Evolutionary conservation across 2,329 filamentous ascomycete genomes (phyloP), one percentile per base, ranked within the genome.

Genomic region (Colletotrichum spaethianum): DNA sequence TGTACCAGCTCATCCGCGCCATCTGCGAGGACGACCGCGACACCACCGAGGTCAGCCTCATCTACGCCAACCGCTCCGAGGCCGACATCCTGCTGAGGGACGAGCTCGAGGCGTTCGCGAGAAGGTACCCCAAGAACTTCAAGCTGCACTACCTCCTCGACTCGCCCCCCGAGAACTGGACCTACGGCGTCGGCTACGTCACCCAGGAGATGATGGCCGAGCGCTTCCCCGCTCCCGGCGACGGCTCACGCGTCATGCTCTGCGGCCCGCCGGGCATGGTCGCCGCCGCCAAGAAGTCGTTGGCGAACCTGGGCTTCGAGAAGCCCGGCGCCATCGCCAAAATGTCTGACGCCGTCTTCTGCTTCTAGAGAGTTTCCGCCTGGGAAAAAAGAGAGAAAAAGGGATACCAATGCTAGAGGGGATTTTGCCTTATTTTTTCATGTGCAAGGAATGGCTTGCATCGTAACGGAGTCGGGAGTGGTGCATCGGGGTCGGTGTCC

Each of bases 181-280:
- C 78, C 2, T 83, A 82, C 50, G 86, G 85, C 2, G 80, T 75
- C 0, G 90, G 89, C 0, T 88, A 83, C 67, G 85, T 91, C 1
- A 90, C 84, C 0, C 81, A 82, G 53, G 84, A 87, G 0, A 76
- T 90, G 44, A 85, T 92, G 75, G 76, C 66, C 61, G 82, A 88
- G 70, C 82, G 77, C 42, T 80, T 92, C 59, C 88, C 89, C 1
- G 74, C 75, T 0, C 79, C 88, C 0, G 81, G 79, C 0, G 55
- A 76, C 0, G 86, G 88, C 18, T 83, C 83, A 2, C 91, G 89
- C 77, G 77, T 90, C 9, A 81, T 91, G 82, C 79, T 92, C 1
- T 92, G 90, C 74, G 90, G 90, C 0, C 90, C 90, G 0, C 90
- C 90, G 0, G 86, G 85, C 0, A 89, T 92, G 88, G 81, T 92